Conservation (phyloP, 2,329 filamentous ascomycete genomes). For the Fusarium redolens region DNA sequence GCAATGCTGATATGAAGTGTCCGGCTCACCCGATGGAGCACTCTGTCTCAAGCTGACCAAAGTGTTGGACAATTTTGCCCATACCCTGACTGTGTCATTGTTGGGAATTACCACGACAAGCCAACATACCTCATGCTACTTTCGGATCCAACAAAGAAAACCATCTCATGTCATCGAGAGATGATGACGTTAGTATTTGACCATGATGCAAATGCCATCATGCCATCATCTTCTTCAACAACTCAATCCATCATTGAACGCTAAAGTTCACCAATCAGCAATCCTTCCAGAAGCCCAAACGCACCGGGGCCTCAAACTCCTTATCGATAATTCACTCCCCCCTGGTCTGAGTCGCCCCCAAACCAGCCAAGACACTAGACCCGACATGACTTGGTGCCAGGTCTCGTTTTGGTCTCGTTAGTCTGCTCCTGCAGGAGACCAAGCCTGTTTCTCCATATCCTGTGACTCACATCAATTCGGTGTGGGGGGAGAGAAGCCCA, state of each 20-base stretch:
- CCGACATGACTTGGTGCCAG: conserved; percentile 28
- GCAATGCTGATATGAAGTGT: background rate
- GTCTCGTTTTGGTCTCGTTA: conserved; percentile 41
- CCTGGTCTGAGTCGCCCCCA: conserved; percentile 26
- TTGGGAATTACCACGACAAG: conserved; percentile 13
- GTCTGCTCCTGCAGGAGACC: conserved; percentile 32
- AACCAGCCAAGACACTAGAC: conserved; percentile 33
- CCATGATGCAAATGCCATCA: conserved; percentile 38
- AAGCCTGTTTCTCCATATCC: conserved; percentile 40
- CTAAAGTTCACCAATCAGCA: conserved; percentile 28
- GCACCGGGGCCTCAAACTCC: conserved; percentile 12
- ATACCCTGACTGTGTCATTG: conserved; percentile 12
- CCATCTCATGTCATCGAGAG: conserved; percentile 17
- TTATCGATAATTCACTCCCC: conserved; percentile 42
- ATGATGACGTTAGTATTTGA: conserved; percentile 39
- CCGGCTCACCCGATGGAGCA: conserved; percentile 2
- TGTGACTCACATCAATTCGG: conserved; percentile 44
- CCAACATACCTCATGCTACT: conserved; percentile 14
- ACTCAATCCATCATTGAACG: conserved; percentile 26
- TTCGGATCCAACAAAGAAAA: conserved; percentile 8
- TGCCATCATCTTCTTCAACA: conserved; percentile 34
- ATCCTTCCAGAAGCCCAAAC: conserved; percentile 34
- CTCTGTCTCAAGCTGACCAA: conserved; percentile 8
- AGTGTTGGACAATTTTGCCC: conserved; percentile 6
- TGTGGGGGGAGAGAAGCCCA: conserved; percentile 29